Percentiles rank a stretch among this genome's conserved stretches.
phyloP scores from a whole-genome alignment of 2,329 filamentous ascomycete species.

The Pestalotiopsis sp. region DNA sequence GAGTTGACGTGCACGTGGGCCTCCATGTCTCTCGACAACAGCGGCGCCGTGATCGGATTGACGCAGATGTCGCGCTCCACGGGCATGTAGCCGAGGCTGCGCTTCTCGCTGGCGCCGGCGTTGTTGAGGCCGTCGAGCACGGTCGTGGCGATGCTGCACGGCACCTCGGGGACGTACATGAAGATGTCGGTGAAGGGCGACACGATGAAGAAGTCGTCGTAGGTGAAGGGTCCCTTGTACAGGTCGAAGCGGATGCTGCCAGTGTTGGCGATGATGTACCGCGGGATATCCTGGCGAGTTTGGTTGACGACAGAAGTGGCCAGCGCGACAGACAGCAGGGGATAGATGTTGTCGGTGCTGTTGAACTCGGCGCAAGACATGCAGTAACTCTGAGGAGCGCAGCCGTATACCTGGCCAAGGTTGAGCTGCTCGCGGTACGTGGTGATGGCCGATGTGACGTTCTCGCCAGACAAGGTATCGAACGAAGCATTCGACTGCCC shows the following conservation, averaged over 20 bases:
- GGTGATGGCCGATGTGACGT: slow-evolving; percentile 53
- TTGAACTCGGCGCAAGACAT: slow-evolving; percentile 56
- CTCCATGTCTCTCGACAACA: slow-evolving; percentile 15
- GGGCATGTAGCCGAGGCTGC: slow-evolving; percentile 37
- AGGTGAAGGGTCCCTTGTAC: slow-evolving; percentile 64
- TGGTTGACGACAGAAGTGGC: slow-evolving; percentile 54
- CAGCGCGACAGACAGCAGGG: slow-evolving; percentile 52
- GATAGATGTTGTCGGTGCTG: slow-evolving; percentile 56
- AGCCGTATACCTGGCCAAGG: slow-evolving; percentile 60
- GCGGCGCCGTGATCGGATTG: slow-evolving; percentile 41
- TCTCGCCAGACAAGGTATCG: slow-evolving; percentile 49
- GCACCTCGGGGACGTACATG: slow-evolving; percentile 55
- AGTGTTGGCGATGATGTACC: slow-evolving; percentile 63
- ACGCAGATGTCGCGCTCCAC: slow-evolving; percentile 47
- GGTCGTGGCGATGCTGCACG: slow-evolving; percentile 45
- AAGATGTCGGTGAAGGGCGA: slow-evolving; percentile 58
- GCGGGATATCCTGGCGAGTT: slow-evolving; percentile 49
- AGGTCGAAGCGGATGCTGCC: slow-evolving; percentile 65
- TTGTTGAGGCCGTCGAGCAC: slow-evolving; percentile 45
- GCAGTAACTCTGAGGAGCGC: slow-evolving; percentile 63
- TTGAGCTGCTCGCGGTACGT: slow-evolving; percentile 53
- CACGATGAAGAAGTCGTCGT: slow-evolving; percentile 54
- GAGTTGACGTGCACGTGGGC: slow-evolving; percentile 25
- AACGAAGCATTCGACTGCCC: slow-evolving; percentile 49
- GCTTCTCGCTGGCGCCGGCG: slow-evolving; percentile 36